phyloP scores from a whole-genome alignment of 371 early-diverging fungal genomes.

The Mucor mucedo region DNA sequence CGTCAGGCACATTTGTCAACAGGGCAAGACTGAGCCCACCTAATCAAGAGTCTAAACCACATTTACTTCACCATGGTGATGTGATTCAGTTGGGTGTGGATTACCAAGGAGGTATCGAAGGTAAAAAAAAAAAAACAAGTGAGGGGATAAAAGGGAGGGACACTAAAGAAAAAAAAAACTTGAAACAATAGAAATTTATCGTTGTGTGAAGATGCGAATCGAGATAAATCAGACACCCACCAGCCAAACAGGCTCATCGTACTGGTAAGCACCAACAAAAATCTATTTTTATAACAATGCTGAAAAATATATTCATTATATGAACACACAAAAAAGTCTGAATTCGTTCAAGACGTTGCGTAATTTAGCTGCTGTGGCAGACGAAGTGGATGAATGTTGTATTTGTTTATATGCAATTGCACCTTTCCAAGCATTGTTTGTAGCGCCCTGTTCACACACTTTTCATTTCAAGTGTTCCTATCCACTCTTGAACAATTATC shows the following conservation, averaged over 20 bases:
- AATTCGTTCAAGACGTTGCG: slow-evolving; percentile 43
- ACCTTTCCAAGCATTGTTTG: slow-evolving; percentile 88
- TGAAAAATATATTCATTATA: background rate
- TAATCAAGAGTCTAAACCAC: slow-evolving; percentile 74
- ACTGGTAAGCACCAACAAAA: slow-evolving; percentile 1
- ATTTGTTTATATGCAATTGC: slow-evolving; percentile 89
- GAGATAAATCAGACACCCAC: slow-evolving; percentile 10
- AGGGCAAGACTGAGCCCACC: slow-evolving; percentile 78
- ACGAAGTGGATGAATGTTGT: slow-evolving; percentile 78
- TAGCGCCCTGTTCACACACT: slow-evolving; percentile 91
- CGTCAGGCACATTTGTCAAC: slow-evolving; percentile 92
- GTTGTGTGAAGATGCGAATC: slow-evolving; percentile 23
- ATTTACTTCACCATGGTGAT: slow-evolving; percentile 78
- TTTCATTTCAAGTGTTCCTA: slow-evolving; percentile 92
- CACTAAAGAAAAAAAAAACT: too few species aligned
- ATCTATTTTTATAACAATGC: background rate
- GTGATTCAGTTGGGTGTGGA: slow-evolving; percentile 85
- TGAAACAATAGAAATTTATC: slow-evolving; percentile 9
- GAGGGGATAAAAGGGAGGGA: too few species aligned
- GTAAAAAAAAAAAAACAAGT: slow-evolving; percentile 19
- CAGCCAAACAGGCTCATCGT: slow-evolving; percentile 5
- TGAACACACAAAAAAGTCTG: slow-evolving; percentile 25
- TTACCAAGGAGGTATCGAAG: slow-evolving; percentile 83
- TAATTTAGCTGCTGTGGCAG: slow-evolving; percentile 25
- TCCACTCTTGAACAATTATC: slow-evolving; percentile 55